These are phyloP conservation scores for Mycena kentingensis DNA, from an alignment of 768 basidiomycete genomes.

Conservation along the genomic window DNA sequence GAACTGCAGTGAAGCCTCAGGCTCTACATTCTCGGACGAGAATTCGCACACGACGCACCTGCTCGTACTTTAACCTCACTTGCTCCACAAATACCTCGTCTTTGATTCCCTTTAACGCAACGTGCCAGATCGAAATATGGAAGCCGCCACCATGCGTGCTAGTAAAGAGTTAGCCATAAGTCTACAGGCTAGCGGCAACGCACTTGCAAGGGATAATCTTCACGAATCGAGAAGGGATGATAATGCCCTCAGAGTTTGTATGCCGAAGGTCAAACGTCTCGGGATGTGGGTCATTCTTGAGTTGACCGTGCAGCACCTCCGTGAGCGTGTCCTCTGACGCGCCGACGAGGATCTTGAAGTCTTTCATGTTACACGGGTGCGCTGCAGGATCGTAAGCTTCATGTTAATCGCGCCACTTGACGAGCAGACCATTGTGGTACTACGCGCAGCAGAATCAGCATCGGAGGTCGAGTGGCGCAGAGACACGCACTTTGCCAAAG, in stretches of 20 bases:
- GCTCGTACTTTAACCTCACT: slow-evolving; percentile 55
- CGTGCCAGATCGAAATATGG: slow-evolving; percentile 80
- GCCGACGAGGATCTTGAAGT: slow-evolving; percentile 74
- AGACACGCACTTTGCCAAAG: slow-evolving; percentile 71
- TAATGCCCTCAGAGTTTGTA: slow-evolving; percentile 55
- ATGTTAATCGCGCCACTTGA: slow-evolving; percentile 1
- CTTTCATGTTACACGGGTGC: slow-evolving; percentile 85
- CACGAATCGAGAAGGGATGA: slow-evolving; percentile 66
- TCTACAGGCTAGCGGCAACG: too few species aligned
- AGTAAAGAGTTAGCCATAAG: neutral
- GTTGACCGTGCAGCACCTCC: slow-evolving; percentile 60
- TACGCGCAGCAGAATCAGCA: neutral
- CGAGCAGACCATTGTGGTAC: slow-evolving; percentile 4
- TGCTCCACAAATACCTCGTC: slow-evolving; percentile 59
- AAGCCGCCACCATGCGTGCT: slow-evolving; percentile 75
- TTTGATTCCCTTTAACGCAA: slow-evolving; percentile 60
- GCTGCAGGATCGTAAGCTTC: slow-evolving; percentile 42
- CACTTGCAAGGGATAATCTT: slow-evolving; percentile 79
- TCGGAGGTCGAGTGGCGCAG: too few species aligned
- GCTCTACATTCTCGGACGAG: neutral
- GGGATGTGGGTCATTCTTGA: slow-evolving; percentile 64
- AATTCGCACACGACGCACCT: slow-evolving; percentile 46
- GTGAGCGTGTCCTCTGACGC: slow-evolving; percentile 64
- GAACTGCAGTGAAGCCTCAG: too few species aligned
- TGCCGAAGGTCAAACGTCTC: slow-evolving; percentile 68